Base-by-base conservation (phyloP, 768 basidiomycete species). In the Russula foetens region DNA sequence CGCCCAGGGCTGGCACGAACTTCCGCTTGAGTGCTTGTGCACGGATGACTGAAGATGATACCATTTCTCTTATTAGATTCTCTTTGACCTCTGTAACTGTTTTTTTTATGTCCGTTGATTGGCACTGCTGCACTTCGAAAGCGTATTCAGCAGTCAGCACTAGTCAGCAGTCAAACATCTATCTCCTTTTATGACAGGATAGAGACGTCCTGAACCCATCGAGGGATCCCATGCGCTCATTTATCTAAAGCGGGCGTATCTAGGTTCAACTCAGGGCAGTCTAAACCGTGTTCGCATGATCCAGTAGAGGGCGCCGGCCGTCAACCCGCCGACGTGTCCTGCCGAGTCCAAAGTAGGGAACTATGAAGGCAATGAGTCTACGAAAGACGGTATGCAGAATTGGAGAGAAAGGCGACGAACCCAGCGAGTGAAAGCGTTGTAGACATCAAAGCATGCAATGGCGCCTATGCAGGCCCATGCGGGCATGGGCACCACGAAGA, bases 401-500 rank as follows among this genome's bases (percentile, higher is more conserved):
- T 44, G 14, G 1, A 49, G 24, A 4, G 23, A 33, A 9, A 15
- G n/a, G 15, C 26, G 33, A 49, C 54, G 29, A 35, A 67, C 75
- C 58, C 44, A 76, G 75, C 68, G 66, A 59, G 59, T 77, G 72
- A 26, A 67, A 64, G 75, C 68, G 47, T 67, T 69, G 58, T 69
- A 84, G 1, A 77, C 67, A 66, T 90, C 88, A 63, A 79, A 86
- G 12, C 76, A 69, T 66, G 88, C 84, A 47, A 92, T 71, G 6
- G 86, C 90, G 0, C 81, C 72, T 0, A 91, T 85, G 50, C 81
- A 80, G 3, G 79, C 76, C 88, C 88, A 93, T 0, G 90, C 90
- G 0, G 91, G 90, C 59, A 88, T 75, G 26, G 90, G 91, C 26
- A 92, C 73, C 66, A 92, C 81, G 35, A 83, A 87, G 71, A 89